phyloP scores from a whole-genome alignment of 2,329 filamentous ascomycete genomes.

The Coccinonectria pachysandricola region DNA sequence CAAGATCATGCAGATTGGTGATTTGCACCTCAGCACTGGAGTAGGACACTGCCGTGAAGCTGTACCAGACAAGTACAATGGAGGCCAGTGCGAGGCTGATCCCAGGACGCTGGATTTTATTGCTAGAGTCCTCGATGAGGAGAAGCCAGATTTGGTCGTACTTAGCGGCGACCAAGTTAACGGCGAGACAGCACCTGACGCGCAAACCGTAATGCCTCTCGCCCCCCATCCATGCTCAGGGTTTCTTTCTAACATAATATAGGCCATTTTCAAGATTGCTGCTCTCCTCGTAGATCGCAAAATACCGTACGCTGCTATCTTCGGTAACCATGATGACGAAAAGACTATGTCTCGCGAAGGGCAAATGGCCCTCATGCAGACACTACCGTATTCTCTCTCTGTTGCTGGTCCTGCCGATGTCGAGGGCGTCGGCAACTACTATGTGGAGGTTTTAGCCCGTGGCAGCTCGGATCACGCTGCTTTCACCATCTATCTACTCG shows the following conservation, averaged over 20 bases:
- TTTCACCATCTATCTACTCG: constrained; percentile 86
- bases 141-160: constrained; percentile 87
- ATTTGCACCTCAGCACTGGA: constrained; percentile 87
- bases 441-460: constrained; percentile 77
- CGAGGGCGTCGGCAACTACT: constrained; percentile 91
- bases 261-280: constrained; percentile 89
- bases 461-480: constrained; percentile 76
- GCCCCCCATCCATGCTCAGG: background rate
- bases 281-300: constrained; percentile 75
- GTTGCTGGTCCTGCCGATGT: constrained; percentile 70
- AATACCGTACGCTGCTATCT: constrained; percentile 88
- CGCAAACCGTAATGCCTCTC: constrained; percentile 58
- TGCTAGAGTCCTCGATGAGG: constrained; percentile 71
- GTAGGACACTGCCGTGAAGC: constrained; percentile 77
- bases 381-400: constrained; percentile 83
- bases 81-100: constrained; percentile 80
- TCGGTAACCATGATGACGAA: constrained; percentile 97
- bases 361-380: constrained; percentile 79
- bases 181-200: constrained; percentile 82
- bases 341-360: constrained; percentile 63
- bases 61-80: constrained; percentile 62
- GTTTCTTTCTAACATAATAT: constrained; percentile 6
- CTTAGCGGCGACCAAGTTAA: constrained; percentile 93
- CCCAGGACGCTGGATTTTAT: constrained; percentile 86
- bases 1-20: constrained; percentile 95